phyloP scores from a whole-genome alignment of 1,284 basidiomycete species.

The Microbotryum intermedium region DNA sequence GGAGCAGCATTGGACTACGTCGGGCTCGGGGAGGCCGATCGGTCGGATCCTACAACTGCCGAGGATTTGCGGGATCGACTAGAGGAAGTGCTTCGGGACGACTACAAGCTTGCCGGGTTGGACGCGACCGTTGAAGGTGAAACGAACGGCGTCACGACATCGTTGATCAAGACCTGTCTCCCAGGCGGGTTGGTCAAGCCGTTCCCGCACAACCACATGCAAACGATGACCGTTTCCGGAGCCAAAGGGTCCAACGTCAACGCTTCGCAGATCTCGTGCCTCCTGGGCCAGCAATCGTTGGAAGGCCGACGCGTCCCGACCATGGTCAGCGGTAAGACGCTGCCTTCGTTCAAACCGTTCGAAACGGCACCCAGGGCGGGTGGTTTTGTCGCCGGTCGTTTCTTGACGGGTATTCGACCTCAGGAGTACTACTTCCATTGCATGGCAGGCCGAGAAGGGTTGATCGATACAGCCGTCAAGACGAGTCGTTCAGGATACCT shows the following conservation, averaged over 20 bases:
- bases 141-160: constrained; percentile 81
- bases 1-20: constrained; percentile 66
- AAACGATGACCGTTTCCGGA: constrained; percentile 96
- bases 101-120: constrained; percentile 91
- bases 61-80: constrained; percentile 52
- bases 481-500: constrained; percentile 97
- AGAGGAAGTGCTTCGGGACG: constrained; percentile 92
- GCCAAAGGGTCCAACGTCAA: constrained; percentile 98
- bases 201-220: constrained; percentile 99
- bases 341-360: constrained; percentile 94
- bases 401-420: constrained; percentile 95
- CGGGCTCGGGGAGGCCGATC: constrained; percentile 64
- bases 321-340: constrained; percentile 97
- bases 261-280: constrained; percentile 93
- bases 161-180: constrained; percentile 60
- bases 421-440: constrained; percentile 99
- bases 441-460: constrained; percentile 97
- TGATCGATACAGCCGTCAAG: constrained; percentile 99
- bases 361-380: constrained; percentile 96
- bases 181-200: constrained; percentile 80
- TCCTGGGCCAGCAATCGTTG: constrained; percentile 92
- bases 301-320: constrained; percentile 97
- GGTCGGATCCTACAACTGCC: constrained; percentile 48
- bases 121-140: constrained; percentile 67
- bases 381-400: constrained; percentile 98